Percentiles rank a stretch among this genome's conserved stretches.
phyloP scores from a whole-genome alignment of 2,329 filamentous ascomycete species.

The Alternaria metachromatica region DNA sequence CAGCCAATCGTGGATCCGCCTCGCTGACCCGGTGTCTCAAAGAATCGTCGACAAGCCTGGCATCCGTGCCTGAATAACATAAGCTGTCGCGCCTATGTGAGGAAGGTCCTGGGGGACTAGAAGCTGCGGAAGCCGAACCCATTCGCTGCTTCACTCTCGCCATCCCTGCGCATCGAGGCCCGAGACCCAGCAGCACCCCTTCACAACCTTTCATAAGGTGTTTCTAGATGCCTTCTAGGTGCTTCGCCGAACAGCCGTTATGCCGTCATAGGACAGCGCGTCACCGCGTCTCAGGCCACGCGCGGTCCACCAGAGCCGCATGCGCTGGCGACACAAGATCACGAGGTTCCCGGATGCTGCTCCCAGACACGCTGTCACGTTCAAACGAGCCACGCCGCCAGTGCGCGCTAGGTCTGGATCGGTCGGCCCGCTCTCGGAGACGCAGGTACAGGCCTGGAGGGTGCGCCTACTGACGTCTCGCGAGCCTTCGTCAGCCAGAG shows the following conservation, averaged over 20 bases:
- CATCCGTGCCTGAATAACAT: slow-evolving; percentile 32
- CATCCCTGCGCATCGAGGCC: slow-evolving; percentile 21
- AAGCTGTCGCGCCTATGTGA: slow-evolving; percentile 24
- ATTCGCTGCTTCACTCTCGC: slow-evolving; percentile 34
- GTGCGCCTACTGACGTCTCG: slow-evolving; percentile 13
- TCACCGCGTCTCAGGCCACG: slow-evolving; percentile 22
- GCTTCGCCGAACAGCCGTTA: slow-evolving; percentile 21
- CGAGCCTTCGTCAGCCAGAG: slow-evolving; percentile 23
- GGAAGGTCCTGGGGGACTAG: slow-evolving; percentile 19
- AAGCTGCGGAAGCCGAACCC: slow-evolving; percentile 15
- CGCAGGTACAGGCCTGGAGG: slow-evolving; percentile 35
- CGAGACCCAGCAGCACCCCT: slow-evolving; percentile 30
- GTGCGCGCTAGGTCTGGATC: background rate
- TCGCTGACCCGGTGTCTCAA: slow-evolving; percentile 41
- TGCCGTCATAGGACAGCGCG: slow-evolving; percentile 25
- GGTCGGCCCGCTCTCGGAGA: slow-evolving; percentile 17
- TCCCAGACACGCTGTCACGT: slow-evolving; percentile 32
- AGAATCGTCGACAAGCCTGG: slow-evolving; percentile 28
- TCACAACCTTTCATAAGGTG: slow-evolving; percentile 4
- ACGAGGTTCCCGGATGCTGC: slow-evolving; percentile 25
- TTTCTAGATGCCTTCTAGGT: slow-evolving; percentile 33
- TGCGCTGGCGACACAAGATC: slow-evolving; percentile 31
- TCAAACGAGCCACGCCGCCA: slow-evolving; percentile 23
- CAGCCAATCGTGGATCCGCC: slow-evolving; percentile 39
- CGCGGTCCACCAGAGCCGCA: slow-evolving; percentile 24